phyloP scores from a whole-genome alignment of 352 stramenopile genomes.

The Globisporangium paroecandrum region DNA sequence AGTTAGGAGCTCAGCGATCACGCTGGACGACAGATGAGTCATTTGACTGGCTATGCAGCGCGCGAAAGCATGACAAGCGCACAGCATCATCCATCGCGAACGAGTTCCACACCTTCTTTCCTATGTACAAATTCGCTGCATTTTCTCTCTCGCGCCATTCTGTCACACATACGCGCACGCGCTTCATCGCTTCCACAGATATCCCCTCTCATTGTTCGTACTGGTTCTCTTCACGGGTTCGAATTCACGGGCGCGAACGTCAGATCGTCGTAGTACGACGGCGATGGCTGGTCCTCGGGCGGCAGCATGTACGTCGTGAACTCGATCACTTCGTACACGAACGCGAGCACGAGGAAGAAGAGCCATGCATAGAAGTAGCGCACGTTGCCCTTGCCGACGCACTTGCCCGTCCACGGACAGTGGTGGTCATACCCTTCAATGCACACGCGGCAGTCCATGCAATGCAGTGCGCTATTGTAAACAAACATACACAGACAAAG shows the following conservation, averaged over 20 bases:
- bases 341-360: conserved; percentile 79
- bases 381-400: conserved; percentile 78
- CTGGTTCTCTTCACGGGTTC: conserved; percentile 14
- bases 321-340: conserved; percentile 87
- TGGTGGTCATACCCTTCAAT: conserved; percentile 90
- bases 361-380: conserved; percentile 84
- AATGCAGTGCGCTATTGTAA: conserved; percentile 61
- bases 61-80: no score
- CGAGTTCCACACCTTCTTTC: neutral
- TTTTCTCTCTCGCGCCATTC: neutral
- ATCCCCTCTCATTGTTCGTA: neutral
- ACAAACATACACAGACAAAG: conserved; percentile 12
- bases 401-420: conserved; percentile 92
- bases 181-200: neutral
- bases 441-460: conserved; percentile 85
- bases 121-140: neutral
- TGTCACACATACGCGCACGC: neutral
- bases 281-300: conserved; percentile 35
- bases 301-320: conserved; percentile 84
- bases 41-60: no score
- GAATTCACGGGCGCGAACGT: conserved; percentile 8
- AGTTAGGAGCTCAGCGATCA: no score
- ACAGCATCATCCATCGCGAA: no score
- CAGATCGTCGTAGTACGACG: conserved; percentile 17
- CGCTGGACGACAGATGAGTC: no score